These are phyloP conservation scores for Digitaria exilis DNA, from an alignment of 202 grass and related monocot species.

Conservation along the genomic window DNA sequence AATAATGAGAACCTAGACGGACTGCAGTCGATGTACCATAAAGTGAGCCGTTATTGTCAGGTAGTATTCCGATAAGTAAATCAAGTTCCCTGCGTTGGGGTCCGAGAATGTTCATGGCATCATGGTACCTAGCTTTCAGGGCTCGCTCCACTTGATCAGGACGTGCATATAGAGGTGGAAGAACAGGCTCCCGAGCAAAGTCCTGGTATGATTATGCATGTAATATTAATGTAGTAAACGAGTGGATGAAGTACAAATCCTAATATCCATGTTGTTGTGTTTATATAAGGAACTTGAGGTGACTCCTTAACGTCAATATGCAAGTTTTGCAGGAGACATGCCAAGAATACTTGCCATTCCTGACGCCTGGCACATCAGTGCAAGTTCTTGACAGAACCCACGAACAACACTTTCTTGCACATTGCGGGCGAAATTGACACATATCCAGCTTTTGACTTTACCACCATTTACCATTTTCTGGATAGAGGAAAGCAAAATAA, in stretches of 20 bases:
- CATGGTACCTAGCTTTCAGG: background rate
- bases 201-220: constrained; percentile 16
- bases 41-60: background rate
- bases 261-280: constrained; percentile 26
- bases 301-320: background rate
- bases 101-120: background rate
- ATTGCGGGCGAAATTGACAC: constrained; percentile 72
- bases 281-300: constrained; percentile 29
- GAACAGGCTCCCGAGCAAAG: background rate
- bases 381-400: constrained; percentile 70
- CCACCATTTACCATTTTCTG: constrained; percentile 89
- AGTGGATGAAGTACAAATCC: constrained; percentile 11
- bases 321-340: background rate
- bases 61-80: background rate
- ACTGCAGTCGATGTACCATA: background rate
- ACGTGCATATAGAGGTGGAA: background rate
- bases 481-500: constrained; percentile 12
- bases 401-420: constrained; percentile 53
- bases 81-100: background rate
- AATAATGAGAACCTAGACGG: constrained; percentile 4
- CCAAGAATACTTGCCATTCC: constrained; percentile 66
- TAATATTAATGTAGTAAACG: constrained; percentile 19
- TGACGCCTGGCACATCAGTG: constrained; percentile 70
- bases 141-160: background rate
- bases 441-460: constrained; percentile 78